These are phyloP conservation scores for Hygrophila difformis DNA, from an alignment of 257 asterid genomes.

Conservation along the genomic window DNA sequence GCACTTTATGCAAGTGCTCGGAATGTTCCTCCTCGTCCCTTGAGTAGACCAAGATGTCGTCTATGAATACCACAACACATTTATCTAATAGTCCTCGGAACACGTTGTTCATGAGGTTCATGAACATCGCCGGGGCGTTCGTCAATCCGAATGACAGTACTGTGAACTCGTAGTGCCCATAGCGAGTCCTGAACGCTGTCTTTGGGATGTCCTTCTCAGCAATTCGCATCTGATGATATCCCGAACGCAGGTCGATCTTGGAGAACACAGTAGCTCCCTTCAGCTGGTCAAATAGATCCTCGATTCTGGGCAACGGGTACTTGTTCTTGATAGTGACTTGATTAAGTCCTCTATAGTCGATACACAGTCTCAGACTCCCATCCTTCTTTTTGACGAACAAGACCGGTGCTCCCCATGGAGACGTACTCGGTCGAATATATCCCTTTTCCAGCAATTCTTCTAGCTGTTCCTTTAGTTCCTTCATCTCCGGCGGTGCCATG, in stretches of 20 bases:
- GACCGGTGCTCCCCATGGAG: background rate
- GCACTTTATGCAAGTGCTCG: background rate
- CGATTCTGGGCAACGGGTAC: background rate
- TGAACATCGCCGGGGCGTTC: background rate
- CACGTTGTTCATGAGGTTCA: background rate
- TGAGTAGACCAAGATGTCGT: slow-evolving; percentile 1
- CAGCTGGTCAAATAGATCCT: background rate
- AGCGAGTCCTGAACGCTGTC: background rate
- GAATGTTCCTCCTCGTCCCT: background rate
- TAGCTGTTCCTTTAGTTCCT: too few relatives aligned
- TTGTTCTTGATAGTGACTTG: background rate
- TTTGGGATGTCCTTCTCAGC: background rate
- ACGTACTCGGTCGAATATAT: background rate
- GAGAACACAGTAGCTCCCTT: background rate
- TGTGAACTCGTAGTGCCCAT: background rate
- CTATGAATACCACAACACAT: background rate
- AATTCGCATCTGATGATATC: slow-evolving; percentile 2
- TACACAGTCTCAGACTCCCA: background rate
- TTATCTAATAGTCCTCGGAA: background rate
- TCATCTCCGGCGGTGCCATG: too few relatives aligned
- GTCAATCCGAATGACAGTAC: background rate
- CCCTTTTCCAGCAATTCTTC: background rate
- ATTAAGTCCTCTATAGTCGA: background rate
- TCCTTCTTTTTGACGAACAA: slow-evolving; percentile 3
- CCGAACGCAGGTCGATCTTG: slow-evolving; percentile 1